Base-by-base conservation (phyloP, 371 early-diverging fungal species). In the Mucor irregularis region DNA sequence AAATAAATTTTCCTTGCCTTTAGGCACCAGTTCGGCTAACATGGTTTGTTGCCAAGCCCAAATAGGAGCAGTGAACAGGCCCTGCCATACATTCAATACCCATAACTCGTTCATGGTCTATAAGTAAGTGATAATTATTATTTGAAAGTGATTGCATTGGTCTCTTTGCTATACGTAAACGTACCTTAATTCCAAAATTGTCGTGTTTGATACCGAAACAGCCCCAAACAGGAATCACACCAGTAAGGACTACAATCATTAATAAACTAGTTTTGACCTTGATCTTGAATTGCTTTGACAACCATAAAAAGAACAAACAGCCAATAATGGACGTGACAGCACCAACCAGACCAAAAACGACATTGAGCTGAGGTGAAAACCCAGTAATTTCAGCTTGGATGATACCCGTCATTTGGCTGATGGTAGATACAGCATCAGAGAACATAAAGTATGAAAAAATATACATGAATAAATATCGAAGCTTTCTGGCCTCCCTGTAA, bases 1-100 rank as follows among this genome's bases (percentile, higher is more conserved):
- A 84, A 84, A 82, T 56, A 78, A 66, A 22, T 75, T 71, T 59
- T 82, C 84, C 48, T 66, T 63, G 5, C 84, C 84, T 5, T 49
- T 60, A 2, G 85, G 85, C 10, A 73, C 56, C 21, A 85, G 51
- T 53, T 85, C 84, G 21, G 79, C 73, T 52, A 55, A 33, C 29
- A 66, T 47, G 2, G 58, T 56, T 21, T 54, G 47, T 38, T 61
- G 65, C 69, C 69, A 83, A 66, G 58, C 81, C 62, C 72, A 76
- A 25, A 78, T 65, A 11, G 76, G 69, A 3, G 76, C 79, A 19
- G 71, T 66, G 51, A 74, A 64, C 17, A 78, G 17, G 7, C 79
- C 79, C 44, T 61, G 66, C 73, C 74, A 76, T 0, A 69, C 63
- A 46, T 69, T 61, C 33, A 73, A 60, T 10, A 69, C 54, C 70